Evolutionary conservation across 2,329 filamentous ascomycete species (phyloP).

Genomic region (Teratosphaeria nubilosa): DNA sequence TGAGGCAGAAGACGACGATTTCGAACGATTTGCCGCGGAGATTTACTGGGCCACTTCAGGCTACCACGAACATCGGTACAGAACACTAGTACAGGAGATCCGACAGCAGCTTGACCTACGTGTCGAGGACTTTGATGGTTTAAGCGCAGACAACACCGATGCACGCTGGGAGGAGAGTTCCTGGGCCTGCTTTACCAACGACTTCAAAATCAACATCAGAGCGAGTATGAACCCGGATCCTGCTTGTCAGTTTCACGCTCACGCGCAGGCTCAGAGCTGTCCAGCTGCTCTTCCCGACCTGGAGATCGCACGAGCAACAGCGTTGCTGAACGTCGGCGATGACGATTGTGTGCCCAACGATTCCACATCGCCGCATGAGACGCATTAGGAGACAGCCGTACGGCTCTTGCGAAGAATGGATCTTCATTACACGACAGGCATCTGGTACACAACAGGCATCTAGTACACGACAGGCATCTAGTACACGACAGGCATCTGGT

Average conservation of each 20-base stretch:
- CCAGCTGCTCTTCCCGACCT: background rate
- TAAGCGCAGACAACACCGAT: background rate
- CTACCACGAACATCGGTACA: background rate
- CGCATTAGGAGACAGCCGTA: background rate
- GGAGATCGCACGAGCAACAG: background rate
- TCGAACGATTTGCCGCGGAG: background rate
- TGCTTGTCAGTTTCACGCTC: background rate
- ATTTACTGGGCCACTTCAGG: background rate
- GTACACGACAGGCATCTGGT: background rate
- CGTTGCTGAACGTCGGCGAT: background rate
- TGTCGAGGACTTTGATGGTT: background rate
- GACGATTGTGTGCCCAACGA: background rate
- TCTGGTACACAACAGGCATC: background rate
- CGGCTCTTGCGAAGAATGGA: too few relatives aligned
- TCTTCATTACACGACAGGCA: background rate
- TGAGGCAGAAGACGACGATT: background rate
- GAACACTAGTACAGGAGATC: background rate
- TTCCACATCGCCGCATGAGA: background rate
- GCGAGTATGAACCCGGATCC: background rate
- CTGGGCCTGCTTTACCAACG: background rate
- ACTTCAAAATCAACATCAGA: background rate
- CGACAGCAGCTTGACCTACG: background rate
- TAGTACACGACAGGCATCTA: background rate
- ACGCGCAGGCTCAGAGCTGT: background rate
- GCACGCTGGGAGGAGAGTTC: background rate